Evolutionary conservation across 192 early-diverging fungal genomes (phyloP).

Genomic region (Gaertneriomyces semiglobifer): DNA sequence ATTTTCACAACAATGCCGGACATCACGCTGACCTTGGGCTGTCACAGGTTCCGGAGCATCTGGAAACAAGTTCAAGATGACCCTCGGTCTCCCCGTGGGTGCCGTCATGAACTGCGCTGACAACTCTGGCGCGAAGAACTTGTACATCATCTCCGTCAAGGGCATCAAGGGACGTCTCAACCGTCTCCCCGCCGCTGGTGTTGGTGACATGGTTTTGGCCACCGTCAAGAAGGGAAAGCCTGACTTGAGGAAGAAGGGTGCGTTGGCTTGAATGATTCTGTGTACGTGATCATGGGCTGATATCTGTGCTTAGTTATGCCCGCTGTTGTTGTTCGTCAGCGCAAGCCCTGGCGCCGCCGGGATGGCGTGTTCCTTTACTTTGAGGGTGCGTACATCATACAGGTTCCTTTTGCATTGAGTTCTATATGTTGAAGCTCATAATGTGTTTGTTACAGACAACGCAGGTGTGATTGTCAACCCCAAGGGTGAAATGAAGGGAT

Average conservation of each 20-base stretch:
- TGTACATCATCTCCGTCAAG: conserved; percentile 97
- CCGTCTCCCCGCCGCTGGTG: conserved; percentile 95
- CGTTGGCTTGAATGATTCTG: conserved; percentile 9
- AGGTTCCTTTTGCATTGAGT: neutral
- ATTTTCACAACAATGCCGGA: too few relatives aligned
- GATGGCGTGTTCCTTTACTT: conserved; percentile 99
- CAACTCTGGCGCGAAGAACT: conserved; percentile 99
- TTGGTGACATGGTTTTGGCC: conserved; percentile 99
- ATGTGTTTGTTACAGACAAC: conserved; percentile 68
- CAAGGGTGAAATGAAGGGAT: conserved; percentile 99
- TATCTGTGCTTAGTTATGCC: conserved; percentile 73
- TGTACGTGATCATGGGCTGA: neutral
- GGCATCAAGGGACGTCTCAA: conserved; percentile 94
- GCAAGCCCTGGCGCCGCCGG: conserved; percentile 98
- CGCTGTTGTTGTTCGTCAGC: conserved; percentile 97
- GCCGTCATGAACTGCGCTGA: conserved; percentile 99
- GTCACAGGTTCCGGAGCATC: conserved; percentile 37
- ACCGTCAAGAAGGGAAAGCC: conserved; percentile 99
- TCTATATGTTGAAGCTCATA: neutral
- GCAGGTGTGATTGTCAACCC: conserved; percentile 99
- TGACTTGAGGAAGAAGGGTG: conserved; percentile 99
- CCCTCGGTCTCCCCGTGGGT: conserved; percentile 91
- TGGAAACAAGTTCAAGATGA: conserved; percentile 99
- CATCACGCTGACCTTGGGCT: too few relatives aligned
- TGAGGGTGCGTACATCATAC: conserved; percentile 54